These are phyloP conservation scores for Hibiscus tridactylites DNA, from an alignment of 345 rosid genomes.

Conservation along the genomic window DNA sequence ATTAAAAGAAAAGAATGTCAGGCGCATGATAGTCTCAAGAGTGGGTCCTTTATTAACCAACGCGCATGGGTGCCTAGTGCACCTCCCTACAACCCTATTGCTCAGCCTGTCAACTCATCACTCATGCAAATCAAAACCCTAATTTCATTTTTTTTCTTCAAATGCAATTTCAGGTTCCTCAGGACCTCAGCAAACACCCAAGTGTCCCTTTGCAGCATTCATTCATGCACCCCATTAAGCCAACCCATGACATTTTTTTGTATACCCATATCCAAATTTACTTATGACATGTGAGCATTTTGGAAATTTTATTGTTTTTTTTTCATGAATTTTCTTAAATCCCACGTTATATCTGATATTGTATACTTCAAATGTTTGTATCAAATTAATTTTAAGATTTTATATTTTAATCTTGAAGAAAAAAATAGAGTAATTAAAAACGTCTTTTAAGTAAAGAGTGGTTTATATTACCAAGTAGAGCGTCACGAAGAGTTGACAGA, in stretches of 20 bases:
- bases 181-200: neutral
- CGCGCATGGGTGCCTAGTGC: slow-evolving; percentile 22
- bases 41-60: slow-evolving; percentile 19
- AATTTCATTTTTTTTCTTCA: neutral
- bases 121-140: slow-evolving; percentile 2
- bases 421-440: no score
- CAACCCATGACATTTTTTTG: slow-evolving; percentile 24
- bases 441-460: no score
- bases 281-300: neutral
- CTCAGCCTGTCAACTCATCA: slow-evolving; percentile 20
- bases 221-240: slow-evolving; percentile 31
- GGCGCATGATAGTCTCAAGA: slow-evolving; percentile 16
- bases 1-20: neutral
- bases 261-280: neutral
- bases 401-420: no score
- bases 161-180: slow-evolving; percentile 2
- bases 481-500: no score
- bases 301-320: no score
- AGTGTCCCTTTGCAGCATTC: slow-evolving; percentile 14
- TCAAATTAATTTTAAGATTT: no score
- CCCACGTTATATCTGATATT: no score
- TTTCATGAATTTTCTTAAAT: no score
- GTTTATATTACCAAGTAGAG: no score
- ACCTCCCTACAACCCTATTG: slow-evolving; percentile 20
- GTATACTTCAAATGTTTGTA: no score